phyloP scores from a whole-genome alignment of 2,329 filamentous ascomycete species.

The Penicillium sp. region DNA sequence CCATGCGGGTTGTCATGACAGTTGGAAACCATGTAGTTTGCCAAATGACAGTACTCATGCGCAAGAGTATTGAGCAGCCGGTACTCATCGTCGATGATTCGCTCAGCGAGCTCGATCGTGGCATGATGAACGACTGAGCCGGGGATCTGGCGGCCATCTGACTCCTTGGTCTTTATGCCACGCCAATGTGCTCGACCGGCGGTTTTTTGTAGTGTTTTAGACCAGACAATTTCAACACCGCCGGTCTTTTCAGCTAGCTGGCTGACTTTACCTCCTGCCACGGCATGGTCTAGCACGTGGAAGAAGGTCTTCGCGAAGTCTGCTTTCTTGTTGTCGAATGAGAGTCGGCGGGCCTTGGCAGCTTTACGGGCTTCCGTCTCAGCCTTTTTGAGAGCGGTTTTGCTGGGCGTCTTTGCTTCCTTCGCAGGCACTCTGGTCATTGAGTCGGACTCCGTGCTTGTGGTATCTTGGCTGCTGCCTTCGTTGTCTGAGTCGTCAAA shows the following conservation, averaged over 20 bases:
- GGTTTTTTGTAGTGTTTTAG: conserved; percentile 62
- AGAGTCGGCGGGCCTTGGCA: conserved; percentile 43
- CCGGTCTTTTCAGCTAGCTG: conserved; percentile 53
- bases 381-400: conserved; percentile 41
- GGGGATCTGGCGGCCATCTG: neutral
- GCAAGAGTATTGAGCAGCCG: conserved; percentile 87
- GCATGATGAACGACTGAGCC: conserved; percentile 57
- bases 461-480: conserved; percentile 26
- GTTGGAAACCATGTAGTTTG: conserved; percentile 83
- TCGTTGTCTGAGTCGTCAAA: conserved; percentile 41
- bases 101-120: conserved; percentile 82
- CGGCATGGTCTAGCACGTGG: conserved; percentile 54
- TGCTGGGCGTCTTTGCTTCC: conserved; percentile 30
- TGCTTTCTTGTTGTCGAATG: conserved; percentile 56
- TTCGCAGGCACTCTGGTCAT: conserved; percentile 12
- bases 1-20: conserved; percentile 78
- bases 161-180: conserved; percentile 46
- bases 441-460: conserved; percentile 16
- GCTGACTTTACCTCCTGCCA: conserved; percentile 51
- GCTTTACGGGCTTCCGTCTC: conserved; percentile 39
- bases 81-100: conserved; percentile 76
- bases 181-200: conserved; percentile 70
- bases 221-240: conserved; percentile 62
- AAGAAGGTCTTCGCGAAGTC: conserved; percentile 56
- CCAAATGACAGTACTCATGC: conserved; percentile 93